Evolutionary conservation across 2,329 filamentous ascomycete species (phyloP), one percentile per base, ranked within the genome.

Genomic region (Trichoderma sp.): DNA sequence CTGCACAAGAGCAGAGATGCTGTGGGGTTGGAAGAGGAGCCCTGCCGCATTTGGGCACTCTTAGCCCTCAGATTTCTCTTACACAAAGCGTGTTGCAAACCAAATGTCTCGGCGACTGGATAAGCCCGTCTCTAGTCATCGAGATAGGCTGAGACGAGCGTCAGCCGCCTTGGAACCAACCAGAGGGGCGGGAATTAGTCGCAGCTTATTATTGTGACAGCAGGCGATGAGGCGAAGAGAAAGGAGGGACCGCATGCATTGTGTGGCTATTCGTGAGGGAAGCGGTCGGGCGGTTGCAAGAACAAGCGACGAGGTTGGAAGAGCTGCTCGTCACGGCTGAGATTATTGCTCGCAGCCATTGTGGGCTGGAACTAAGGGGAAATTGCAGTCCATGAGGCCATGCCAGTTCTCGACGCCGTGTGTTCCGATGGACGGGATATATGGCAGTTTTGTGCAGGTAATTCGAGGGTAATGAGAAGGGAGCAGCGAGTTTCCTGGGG

Each of bases 51-150:
- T 64, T 61, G 65, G 61, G 64, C 54, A 56, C 57, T 44, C 50
- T 56, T 43, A 58, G 59, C 58, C 69, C 74, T 70, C 74, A 62
- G 69, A 72, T 75, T 77, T 76, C 74, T 76, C 72, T 77, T 76
- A 75, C 74, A 75, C 72, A 76, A 73, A 67, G 67, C 68, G 71
- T 72, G 72, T 75, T 74, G 74, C 74, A 74, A 75, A 73, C 71
- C 71, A 68, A 63, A 70, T 69, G 45, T 69, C 68, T 67, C 62
- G 62, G 48, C 67, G 64, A 69, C 68, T 68, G 70, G 68, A 67
- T 70, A 72, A 68, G 70, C 67, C 71, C 45, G 64, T 10, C 24
- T 41, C 64, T 50, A 39, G 56, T 52, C 54, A 58, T 69, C 69
- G 68, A 68, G 68, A 67, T 54, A 69, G 67, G 69, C 64, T 51